Percentiles rank a stretch among this genome's conserved stretches.
Evolutionary conservation across 345 rosid genomes (phyloP).

Genomic region (Microcos paniculata): DNA sequence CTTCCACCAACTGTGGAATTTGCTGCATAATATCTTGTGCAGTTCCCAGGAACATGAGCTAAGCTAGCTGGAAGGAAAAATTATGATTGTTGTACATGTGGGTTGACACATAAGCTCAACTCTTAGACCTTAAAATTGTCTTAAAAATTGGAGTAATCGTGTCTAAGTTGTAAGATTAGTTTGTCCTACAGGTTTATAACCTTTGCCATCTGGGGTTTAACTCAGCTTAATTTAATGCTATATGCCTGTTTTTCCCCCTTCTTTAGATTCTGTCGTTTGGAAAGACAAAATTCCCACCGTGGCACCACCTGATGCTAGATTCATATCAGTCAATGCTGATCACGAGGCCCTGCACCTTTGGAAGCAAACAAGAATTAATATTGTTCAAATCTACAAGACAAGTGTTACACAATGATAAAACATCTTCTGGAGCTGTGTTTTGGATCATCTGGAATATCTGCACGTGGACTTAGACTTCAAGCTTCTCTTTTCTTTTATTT

Average conservation of each 20-base stretch:
- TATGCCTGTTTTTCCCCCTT: not conserved
- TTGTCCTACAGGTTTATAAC: too few species aligned
- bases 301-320: not conserved
- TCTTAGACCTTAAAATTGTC: too few species aligned
- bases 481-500: not conserved
- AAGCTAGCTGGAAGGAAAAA: not conserved
- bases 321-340: not conserved
- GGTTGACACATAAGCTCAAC: not conserved
- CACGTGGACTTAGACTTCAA: not conserved
- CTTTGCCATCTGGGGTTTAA: too few species aligned
- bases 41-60: not conserved
- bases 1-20: not conserved
- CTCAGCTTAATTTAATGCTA: not conserved
- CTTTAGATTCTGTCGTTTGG: not conserved
- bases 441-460: not conserved
- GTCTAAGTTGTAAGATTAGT: too few species aligned
- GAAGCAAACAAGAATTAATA: not conserved
- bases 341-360: not conserved
- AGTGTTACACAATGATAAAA: not conserved
- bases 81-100: not conserved
- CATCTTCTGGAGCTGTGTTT: not conserved
- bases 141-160: too few species aligned
- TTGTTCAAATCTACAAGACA: not conserved
- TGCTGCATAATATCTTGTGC: not conserved
- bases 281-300: not conserved